Percentiles rank a stretch among this genome's conserved stretches.
Conservation (phyloP, 805 yeast genomes). For the Barnettozyma siamensis region DNA sequence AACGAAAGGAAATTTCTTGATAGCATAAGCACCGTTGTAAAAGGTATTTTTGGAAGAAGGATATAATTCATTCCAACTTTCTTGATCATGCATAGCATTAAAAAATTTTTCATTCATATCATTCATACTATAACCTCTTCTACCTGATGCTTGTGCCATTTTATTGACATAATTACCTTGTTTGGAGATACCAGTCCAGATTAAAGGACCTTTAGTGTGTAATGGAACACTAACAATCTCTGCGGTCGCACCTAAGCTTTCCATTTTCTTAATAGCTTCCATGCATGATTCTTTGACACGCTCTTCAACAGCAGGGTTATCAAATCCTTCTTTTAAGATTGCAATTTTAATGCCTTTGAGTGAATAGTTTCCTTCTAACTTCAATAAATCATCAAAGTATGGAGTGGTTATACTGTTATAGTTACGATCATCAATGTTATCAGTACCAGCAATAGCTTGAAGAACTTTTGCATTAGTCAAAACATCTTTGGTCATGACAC, state of each 20-base stretch:
- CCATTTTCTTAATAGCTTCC: constrained; percentile 1
- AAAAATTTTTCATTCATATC: constrained; percentile 2
- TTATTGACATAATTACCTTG: constrained; percentile 16
- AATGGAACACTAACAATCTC: constrained; percentile 2
- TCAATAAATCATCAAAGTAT: constrained; percentile 1
- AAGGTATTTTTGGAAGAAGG: constrained; percentile 2
- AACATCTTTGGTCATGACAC: constrained; percentile 3
- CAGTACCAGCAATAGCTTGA: constrained; percentile 4
- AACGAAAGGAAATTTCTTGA: constrained; percentile 1
- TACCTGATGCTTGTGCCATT: background rate
- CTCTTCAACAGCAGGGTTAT: constrained; percentile 1
- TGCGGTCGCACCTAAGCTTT: background rate
- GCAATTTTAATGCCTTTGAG: constrained; percentile 5
- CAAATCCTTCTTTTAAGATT: constrained; percentile 4
- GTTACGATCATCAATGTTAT: constrained; percentile 18
- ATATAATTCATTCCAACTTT: constrained; percentile 5
- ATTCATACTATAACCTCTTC: constrained; percentile 6
- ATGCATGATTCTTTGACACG: constrained; percentile 1
- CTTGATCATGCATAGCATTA: constrained; percentile 1
- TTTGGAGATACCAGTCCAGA: constrained; percentile 32
- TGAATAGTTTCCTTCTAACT: background rate
- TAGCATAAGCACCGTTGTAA: constrained; percentile 4
- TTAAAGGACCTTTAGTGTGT: constrained; percentile 29
- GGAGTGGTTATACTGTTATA: background rate
- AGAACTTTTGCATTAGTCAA: constrained; percentile 2